These are phyloP conservation scores for Laetiporus sulphureus DNA, from an alignment of 1,284 basidiomycete species.

Conservation along the genomic window DNA sequence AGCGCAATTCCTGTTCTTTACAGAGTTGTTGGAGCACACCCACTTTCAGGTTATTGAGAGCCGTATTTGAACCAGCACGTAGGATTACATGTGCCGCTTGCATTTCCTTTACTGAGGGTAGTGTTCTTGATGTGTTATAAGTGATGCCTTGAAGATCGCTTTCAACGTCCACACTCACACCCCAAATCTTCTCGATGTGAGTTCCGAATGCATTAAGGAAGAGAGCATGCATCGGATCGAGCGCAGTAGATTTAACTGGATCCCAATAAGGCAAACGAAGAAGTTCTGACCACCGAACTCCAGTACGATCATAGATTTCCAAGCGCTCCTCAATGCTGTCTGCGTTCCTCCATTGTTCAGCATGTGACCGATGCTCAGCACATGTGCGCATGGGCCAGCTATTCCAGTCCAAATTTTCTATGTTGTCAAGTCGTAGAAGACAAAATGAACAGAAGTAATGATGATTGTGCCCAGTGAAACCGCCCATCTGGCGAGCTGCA, in stretches of 20 bases:
- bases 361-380: conserved; percentile 13
- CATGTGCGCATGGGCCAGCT: conserved; percentile 16
- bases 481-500: conserved; percentile 27
- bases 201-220: conserved; percentile 20
- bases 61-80: not conserved
- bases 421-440: conserved; percentile 18
- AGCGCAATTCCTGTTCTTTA: not conserved
- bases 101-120: not conserved
- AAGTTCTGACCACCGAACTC: conserved; percentile 22
- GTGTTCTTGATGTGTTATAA: not conserved
- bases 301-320: conserved; percentile 12
- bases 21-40: not conserved
- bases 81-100: not conserved
- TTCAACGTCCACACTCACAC: conserved; percentile 16
- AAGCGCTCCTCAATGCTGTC: not conserved
- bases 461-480: conserved; percentile 21
- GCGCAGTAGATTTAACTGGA: conserved; percentile 21
- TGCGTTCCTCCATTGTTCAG: conserved; percentile 15
- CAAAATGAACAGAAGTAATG: conserved; percentile 30
- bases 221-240: conserved; percentile 32
- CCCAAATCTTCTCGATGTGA: conserved; percentile 23
- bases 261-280: conserved; percentile 30
- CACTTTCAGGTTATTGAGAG: not conserved
- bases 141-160: not conserved
- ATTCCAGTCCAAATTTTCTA: conserved; percentile 19